A percentile compares a stretch with the other conserved stretches of the same genome.
These are phyloP conservation scores for Raffaelea ambrosiae DNA, from an alignment of 2,329 filamentous ascomycete species.

Conservation along the genomic window DNA sequence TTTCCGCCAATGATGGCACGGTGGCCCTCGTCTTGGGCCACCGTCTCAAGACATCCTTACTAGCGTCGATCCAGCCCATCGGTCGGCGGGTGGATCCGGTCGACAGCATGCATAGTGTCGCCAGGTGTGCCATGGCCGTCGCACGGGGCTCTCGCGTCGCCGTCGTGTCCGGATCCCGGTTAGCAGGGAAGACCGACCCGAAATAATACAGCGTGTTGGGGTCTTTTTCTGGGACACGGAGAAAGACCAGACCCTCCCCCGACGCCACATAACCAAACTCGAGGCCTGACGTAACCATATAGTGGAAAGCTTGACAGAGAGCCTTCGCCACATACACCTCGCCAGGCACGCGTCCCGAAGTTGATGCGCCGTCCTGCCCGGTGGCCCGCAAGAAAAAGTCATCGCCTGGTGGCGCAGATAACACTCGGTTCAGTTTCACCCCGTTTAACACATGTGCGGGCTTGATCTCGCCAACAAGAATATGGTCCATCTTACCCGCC, in stretches of 20 bases:
- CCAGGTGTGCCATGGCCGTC: constrained; percentile 5
- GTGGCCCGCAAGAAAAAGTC: constrained; percentile 5
- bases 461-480: constrained; percentile 8
- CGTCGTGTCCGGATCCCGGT: neutral
- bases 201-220: constrained; percentile 8
- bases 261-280: constrained; percentile 8
- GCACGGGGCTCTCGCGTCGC: neutral
- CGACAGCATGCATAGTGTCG: constrained; percentile 3
- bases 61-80: neutral
- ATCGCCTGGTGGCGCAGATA: constrained; percentile 5
- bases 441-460: constrained; percentile 1
- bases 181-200: neutral
- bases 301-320: constrained; percentile 8
- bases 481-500: neutral
- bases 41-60: neutral
- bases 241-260: constrained; percentile 7
- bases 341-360: neutral
- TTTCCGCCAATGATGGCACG: neutral
- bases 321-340: constrained; percentile 1
- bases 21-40: constrained; percentile 2
- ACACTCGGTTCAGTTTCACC: neutral
- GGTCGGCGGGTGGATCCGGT: neutral
- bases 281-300: constrained; percentile 7
- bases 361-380: neutral
- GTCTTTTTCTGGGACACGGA: constrained; percentile 5